Evolutionary conservation across 1,139 yeast genomes (phyloP).

Genomic region (Candida sanyaensis): DNA sequence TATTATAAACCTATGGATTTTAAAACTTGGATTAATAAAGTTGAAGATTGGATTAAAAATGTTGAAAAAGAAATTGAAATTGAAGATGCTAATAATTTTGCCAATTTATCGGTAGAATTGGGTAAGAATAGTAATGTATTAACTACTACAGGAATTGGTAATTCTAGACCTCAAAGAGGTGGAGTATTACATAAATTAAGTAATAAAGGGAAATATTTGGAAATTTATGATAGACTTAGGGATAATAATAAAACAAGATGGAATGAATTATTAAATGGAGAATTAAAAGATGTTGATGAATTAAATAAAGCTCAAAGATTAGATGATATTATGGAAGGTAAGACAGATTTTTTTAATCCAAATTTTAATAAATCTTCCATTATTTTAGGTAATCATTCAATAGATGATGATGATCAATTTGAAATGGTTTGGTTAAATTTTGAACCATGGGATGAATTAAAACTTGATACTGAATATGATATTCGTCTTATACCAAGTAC

Average conservation of each 20-base stretch:
- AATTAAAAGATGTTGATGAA: constrained; percentile 34
- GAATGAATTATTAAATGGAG: constrained; percentile 23
- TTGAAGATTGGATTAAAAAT: constrained; percentile 30
- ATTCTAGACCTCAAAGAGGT: not conserved
- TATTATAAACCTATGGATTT: constrained; percentile 54
- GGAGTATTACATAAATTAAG: constrained; percentile 15
- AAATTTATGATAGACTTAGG: constrained; percentile 27
- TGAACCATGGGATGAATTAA: constrained; percentile 56
- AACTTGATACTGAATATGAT: constrained; percentile 45
- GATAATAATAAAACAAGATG: constrained; percentile 24
- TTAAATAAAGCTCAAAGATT: constrained; percentile 40
- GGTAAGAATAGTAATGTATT: constrained; percentile 8
- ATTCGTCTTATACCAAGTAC: constrained; percentile 44
- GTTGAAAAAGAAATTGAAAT: constrained; percentile 13
- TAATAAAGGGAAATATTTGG: constrained; percentile 23
- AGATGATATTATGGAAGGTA: constrained; percentile 40
- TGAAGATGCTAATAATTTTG: constrained; percentile 12
- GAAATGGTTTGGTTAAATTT: constrained; percentile 49
- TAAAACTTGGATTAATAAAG: constrained; percentile 45
- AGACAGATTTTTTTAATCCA: constrained; percentile 23
- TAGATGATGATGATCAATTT: constrained; percentile 44
- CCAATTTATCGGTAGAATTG: constrained; percentile 13
- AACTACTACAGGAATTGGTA: not conserved
- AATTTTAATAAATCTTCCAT: constrained; percentile 38
- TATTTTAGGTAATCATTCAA: constrained; percentile 36